A percentile compares a stretch with the other conserved stretches of the same genome.
Evolutionary conservation across 192 early-diverging fungal species (phyloP).

Genomic region (Podochytrium sp.): DNA sequence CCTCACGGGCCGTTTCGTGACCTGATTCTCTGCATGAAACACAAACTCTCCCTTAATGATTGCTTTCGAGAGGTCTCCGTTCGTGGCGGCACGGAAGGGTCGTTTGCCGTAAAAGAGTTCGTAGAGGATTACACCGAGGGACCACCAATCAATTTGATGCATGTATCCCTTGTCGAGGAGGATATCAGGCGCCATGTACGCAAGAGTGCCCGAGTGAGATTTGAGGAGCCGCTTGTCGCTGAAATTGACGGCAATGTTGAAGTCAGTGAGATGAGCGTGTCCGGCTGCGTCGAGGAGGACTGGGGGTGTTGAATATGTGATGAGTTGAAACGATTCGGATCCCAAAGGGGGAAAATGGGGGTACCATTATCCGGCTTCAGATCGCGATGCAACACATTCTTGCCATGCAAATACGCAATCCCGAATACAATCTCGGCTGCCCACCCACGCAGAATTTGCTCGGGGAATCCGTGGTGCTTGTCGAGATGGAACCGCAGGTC

Average conservation of each 20-base stretch:
- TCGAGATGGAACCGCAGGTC: conserved; percentile 62
- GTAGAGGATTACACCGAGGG: conserved; percentile 87
- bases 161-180: conserved; percentile 26
- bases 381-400: conserved; percentile 55
- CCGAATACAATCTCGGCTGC: conserved; percentile 50
- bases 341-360: neutral
- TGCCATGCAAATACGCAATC: conserved; percentile 49
- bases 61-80: conserved; percentile 57
- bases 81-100: conserved; percentile 69
- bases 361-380: conserved; percentile 41
- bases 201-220: conserved; percentile 85
- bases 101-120: conserved; percentile 82
- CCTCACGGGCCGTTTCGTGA: conserved; percentile 26
- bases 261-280: conserved; percentile 59
- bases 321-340: too few relatives aligned
- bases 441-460: conserved; percentile 47
- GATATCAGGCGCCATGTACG: conserved; percentile 79
- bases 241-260: conserved; percentile 59
- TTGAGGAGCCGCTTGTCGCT: conserved; percentile 48
- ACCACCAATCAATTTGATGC: conserved; percentile 89
- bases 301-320: too few relatives aligned
- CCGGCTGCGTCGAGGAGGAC: conserved; percentile 51
- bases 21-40: conserved; percentile 56
- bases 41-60: conserved; percentile 64
- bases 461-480: conserved; percentile 40